Conservation (phyloP, 2,329 filamentous ascomycete genomes). For the Cercospora brassicicola region DNA sequence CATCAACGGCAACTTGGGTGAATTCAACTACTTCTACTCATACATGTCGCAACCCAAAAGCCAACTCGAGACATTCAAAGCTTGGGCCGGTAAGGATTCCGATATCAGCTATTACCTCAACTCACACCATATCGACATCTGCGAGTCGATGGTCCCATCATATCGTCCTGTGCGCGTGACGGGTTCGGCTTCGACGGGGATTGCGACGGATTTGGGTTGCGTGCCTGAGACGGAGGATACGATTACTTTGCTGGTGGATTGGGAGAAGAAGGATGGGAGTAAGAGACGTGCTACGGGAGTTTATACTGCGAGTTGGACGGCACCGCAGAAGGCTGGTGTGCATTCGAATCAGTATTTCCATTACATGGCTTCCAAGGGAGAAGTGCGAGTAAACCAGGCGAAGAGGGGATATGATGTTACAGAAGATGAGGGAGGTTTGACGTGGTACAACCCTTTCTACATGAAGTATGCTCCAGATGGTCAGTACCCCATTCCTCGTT, state of each 20-base stretch:
- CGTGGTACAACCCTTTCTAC: slow-evolving; percentile 76
- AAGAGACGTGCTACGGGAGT: slow-evolving; percentile 78
- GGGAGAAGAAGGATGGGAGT: slow-evolving; percentile 70
- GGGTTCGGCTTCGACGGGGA: slow-evolving; percentile 74
- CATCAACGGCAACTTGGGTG: slow-evolving; percentile 64
- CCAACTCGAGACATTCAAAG: slow-evolving; percentile 90
- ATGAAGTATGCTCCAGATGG: slow-evolving; percentile 35
- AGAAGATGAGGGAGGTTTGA: slow-evolving; percentile 69
- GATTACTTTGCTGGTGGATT: slow-evolving; percentile 85
- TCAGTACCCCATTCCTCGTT: slow-evolving; percentile 39
- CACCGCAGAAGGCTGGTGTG: slow-evolving; percentile 87
- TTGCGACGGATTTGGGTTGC: slow-evolving; percentile 76
- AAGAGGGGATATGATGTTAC: slow-evolving; percentile 93
- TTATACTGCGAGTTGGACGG: slow-evolving; percentile 93
- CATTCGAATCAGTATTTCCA: slow-evolving; percentile 98
- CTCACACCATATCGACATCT: slow-evolving; percentile 89
- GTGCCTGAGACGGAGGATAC: slow-evolving; percentile 83
- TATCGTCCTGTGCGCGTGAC: slow-evolving; percentile 78
- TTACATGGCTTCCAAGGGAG: slow-evolving; percentile 80
- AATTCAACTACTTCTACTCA: slow-evolving; percentile 98
- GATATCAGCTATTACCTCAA: slow-evolving; percentile 97
- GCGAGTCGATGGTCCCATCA: slow-evolving; percentile 79
- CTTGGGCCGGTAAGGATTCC: slow-evolving; percentile 86
- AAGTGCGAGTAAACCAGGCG: slow-evolving; percentile 87
- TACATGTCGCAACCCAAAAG: slow-evolving; percentile 95